Conservation (phyloP, 495 filamentous ascomycete genomes). For the Penicillium canescens region DNA sequence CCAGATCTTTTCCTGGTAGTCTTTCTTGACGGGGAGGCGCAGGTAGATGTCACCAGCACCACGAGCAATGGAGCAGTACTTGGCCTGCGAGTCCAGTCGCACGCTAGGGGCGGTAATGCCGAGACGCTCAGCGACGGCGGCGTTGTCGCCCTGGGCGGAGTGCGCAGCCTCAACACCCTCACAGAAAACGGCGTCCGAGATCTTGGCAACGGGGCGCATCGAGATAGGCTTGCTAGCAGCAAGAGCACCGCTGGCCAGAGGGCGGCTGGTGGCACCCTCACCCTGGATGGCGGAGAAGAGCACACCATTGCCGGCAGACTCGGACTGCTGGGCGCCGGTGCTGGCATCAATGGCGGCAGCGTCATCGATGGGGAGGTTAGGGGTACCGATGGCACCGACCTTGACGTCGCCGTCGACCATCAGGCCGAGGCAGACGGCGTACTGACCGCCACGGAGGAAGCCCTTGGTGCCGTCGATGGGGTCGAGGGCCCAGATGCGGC, state of each 20-base stretch:
- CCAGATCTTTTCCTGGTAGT: conserved; percentile 99
- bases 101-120: conserved; percentile 85
- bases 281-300: conserved; percentile 79
- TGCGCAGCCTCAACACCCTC: conserved; percentile 93
- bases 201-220: conserved; percentile 75
- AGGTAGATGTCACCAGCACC: conserved; percentile 95
- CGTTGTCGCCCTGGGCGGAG: conserved; percentile 83
- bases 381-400: conserved; percentile 90
- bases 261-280: conserved; percentile 74
- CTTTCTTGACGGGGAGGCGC: conserved; percentile 75
- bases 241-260: conserved; percentile 61
- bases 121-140: conserved; percentile 76
- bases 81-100: conserved; percentile 95
- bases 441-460: conserved; percentile 96
- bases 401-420: conserved; percentile 94
- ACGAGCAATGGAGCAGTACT: conserved; percentile 94
- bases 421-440: conserved; percentile 89
- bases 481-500: conserved; percentile 94
- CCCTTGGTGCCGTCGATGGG: conserved; percentile 98
- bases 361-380: conserved; percentile 88
- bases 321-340: conserved; percentile 67
- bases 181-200: conserved; percentile 83
- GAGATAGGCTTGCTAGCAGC: conserved; percentile 61
- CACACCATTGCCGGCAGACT: conserved; percentile 71
- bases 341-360: conserved; percentile 62